phyloP scores from a whole-genome alignment of 495 filamentous ascomycete genomes.

The Alectoria sarmentosa region DNA sequence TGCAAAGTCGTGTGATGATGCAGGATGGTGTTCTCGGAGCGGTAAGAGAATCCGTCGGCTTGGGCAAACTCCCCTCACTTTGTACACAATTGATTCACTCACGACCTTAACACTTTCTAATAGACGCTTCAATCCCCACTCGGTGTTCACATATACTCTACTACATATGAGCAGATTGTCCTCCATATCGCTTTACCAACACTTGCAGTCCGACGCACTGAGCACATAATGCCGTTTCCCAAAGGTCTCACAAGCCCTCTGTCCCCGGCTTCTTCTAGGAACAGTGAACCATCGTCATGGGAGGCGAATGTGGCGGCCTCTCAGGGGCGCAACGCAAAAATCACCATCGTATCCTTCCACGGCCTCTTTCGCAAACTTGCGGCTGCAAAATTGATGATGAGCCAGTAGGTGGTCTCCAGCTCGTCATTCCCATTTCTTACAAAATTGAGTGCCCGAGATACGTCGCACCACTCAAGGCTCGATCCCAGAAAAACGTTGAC shows the following conservation, averaged over 20 bases:
- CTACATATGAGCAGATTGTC: background rate
- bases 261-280: background rate
- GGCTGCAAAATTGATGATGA: constrained; percentile 2
- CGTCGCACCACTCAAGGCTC: background rate
- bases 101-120: background rate
- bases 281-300: constrained; percentile 5
- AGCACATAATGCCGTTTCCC: background rate
- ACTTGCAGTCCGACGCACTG: too few relatives aligned
- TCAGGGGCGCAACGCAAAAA: constrained; percentile 1
- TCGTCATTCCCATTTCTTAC: background rate
- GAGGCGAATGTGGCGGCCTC: background rate
- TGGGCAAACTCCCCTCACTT: background rate
- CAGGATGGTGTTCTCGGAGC: background rate
- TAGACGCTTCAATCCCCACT: background rate
- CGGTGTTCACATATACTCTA: background rate
- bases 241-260: background rate
- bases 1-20: background rate
- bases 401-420: constrained; percentile 2
- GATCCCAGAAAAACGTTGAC: background rate
- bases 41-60: background rate
- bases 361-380: background rate
- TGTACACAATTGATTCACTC: background rate
- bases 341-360: background rate
- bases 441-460: background rate
- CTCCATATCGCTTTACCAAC: background rate